phyloP scores from a whole-genome alignment of 495 filamentous ascomycete genomes.

The Aspergillus panamensis region DNA sequence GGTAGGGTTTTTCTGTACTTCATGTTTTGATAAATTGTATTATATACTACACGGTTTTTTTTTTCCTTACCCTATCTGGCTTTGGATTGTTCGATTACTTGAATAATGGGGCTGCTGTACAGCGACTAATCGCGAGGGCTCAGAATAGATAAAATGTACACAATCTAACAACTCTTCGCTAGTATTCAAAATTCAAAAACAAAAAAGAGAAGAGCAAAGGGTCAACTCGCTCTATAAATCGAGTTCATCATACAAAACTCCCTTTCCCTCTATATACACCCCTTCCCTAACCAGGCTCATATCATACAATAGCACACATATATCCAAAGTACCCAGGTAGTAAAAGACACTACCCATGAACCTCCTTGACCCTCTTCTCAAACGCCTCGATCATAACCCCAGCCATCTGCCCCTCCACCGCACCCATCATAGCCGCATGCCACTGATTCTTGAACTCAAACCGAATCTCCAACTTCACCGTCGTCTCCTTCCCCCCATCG shows the following conservation, averaged over 20 bases:
- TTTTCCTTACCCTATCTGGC: not conserved
- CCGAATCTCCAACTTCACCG: slow-evolving; percentile 69
- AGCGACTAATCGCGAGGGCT: slow-evolving; percentile 20
- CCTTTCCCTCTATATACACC: not conserved
- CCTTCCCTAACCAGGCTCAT: no score
- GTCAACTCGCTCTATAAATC: not conserved
- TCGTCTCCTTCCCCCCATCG: slow-evolving; percentile 48
- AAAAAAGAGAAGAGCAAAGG: not conserved
- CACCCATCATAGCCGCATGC: slow-evolving; percentile 73
- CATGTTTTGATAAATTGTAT: slow-evolving; percentile 28
- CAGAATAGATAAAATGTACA: slow-evolving; percentile 3
- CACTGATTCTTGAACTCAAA: slow-evolving; percentile 83
- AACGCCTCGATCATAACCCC: slow-evolving; percentile 90
- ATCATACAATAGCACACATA: not conserved
- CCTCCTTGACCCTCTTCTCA: slow-evolving; percentile 67
- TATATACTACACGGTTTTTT: slow-evolving; percentile 27
- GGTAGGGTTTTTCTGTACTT: slow-evolving; percentile 3
- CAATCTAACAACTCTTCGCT: not conserved
- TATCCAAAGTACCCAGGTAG: not conserved
- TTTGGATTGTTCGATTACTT: slow-evolving; percentile 14
- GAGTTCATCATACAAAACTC: not conserved
- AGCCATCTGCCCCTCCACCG: slow-evolving; percentile 79
- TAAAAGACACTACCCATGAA: slow-evolving; percentile 32
- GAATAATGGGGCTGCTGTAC: slow-evolving; percentile 20
- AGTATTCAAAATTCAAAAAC: not conserved